These are phyloP conservation scores for Ascocoryne sarcoides DNA, from an alignment of 2,329 filamentous ascomycete species.

Conservation along the genomic window DNA sequence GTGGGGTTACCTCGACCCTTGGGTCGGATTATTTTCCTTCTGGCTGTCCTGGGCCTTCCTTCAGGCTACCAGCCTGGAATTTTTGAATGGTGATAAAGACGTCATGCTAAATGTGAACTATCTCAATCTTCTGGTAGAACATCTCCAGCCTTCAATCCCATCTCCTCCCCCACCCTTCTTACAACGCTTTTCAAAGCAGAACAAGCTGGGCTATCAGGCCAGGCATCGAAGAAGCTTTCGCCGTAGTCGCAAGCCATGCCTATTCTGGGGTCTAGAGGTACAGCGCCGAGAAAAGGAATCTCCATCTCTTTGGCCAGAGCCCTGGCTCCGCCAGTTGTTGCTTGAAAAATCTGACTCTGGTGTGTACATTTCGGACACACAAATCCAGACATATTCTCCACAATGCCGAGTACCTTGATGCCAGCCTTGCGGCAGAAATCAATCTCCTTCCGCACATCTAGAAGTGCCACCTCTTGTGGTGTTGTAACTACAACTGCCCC, in stretches of 20 bases:
- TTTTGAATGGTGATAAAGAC: no score
- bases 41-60: no score
- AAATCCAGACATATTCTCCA: slow-evolving; percentile 97
- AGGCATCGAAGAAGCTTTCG: slow-evolving; percentile 93
- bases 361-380: slow-evolving; percentile 89
- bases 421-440: slow-evolving; percentile 95
- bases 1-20: no score
- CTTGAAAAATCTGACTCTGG: slow-evolving; percentile 75
- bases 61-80: no score
- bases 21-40: no score
- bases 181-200: slow-evolving; percentile 75
- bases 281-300: slow-evolving; percentile 80
- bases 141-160: slow-evolving; percentile 37
- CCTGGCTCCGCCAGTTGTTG: slow-evolving; percentile 80
- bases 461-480: slow-evolving; percentile 82
- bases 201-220: slow-evolving; percentile 87
- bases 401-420: slow-evolving; percentile 78
- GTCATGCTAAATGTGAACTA: no score
- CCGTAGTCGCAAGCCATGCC: slow-evolving; percentile 96
- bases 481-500: slow-evolving; percentile 91
- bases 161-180: slow-evolving; percentile 55
- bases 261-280: slow-evolving; percentile 87
- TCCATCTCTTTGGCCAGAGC: slow-evolving; percentile 76
- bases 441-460: slow-evolving; percentile 95
- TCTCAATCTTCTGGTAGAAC: slow-evolving; percentile 21